Evolutionary conservation across 371 early-diverging fungal species (phyloP).

Genomic region (Nematocida parisii): DNA sequence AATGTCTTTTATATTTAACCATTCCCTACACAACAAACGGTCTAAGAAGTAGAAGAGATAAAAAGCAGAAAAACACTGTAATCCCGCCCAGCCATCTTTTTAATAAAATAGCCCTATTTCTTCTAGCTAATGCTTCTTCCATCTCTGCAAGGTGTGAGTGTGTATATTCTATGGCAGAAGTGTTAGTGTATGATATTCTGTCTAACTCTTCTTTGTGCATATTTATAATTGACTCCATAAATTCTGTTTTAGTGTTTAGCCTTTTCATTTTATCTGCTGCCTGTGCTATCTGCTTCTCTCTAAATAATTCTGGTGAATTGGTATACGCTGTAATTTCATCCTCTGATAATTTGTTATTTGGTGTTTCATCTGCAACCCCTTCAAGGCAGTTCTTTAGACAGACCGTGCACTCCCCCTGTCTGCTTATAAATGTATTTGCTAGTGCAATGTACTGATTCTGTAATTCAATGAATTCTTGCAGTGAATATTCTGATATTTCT

Average conservation of each 20-base stretch:
- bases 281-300: slow-evolving; percentile 3
- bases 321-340: neutral
- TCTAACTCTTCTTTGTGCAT: slow-evolving; percentile 48
- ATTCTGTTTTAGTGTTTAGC: slow-evolving; percentile 29
- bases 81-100: slow-evolving; percentile 42
- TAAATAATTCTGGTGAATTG: neutral
- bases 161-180: slow-evolving; percentile 10
- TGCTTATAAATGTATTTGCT: neutral
- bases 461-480: slow-evolving; percentile 27
- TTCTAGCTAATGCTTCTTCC: slow-evolving; percentile 22
- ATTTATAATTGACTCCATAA: slow-evolving; percentile 46
- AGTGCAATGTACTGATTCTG: slow-evolving; percentile 10
- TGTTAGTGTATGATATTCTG: slow-evolving; percentile 11
- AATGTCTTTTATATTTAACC: no score
- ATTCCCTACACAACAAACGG: slow-evolving; percentile 14
- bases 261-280: slow-evolving; percentile 30
- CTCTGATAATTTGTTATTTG: neutral
- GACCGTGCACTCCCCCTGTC: slow-evolving; percentile 5
- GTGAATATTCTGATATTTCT: slow-evolving; percentile 13
- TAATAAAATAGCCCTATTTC: slow-evolving; percentile 30
- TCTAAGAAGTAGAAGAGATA: slow-evolving; percentile 37
- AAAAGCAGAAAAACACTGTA: slow-evolving; percentile 37
- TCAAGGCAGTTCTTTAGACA: slow-evolving; percentile 51
- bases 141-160: slow-evolving; percentile 16
- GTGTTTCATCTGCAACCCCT: neutral